Conservation (phyloP, 2,329 filamentous ascomycete genomes). For the Aureobasidium namibiae region DNA sequence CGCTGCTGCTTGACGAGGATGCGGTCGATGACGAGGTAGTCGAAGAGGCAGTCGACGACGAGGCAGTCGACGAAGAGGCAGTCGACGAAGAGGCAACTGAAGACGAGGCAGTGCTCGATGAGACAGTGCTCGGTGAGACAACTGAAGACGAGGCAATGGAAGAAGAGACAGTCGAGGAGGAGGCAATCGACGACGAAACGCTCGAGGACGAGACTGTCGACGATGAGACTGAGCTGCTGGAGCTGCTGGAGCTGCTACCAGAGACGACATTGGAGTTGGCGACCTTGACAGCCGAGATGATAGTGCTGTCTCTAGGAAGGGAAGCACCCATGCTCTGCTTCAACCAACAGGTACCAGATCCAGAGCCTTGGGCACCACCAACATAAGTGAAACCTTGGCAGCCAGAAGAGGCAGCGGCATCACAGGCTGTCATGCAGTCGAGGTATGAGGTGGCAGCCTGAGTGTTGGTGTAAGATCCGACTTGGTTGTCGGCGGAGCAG, state of each 20-base stretch:
- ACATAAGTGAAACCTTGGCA: slow-evolving; percentile 17
- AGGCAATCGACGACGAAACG: background rate
- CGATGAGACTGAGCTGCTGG: background rate
- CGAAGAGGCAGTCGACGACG: background rate
- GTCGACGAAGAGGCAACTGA: background rate
- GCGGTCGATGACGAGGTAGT: background rate
- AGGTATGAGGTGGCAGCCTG: slow-evolving; percentile 14
- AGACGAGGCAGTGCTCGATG: too few relatives aligned
- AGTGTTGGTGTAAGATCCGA: slow-evolving; percentile 14
- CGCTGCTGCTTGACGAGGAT: background rate
- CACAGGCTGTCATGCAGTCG: slow-evolving; percentile 16
- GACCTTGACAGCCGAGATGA: slow-evolving; percentile 13
- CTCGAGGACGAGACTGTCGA: background rate
- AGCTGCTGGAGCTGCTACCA: slow-evolving; percentile 17
- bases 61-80: background rate
- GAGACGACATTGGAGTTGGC: slow-evolving; percentile 20
- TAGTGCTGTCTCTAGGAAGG: slow-evolving; percentile 8
- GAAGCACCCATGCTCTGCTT: slow-evolving; percentile 15
- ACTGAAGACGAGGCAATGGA: background rate
- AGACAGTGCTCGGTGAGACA: too few relatives aligned
- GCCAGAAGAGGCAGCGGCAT: slow-evolving; percentile 10
- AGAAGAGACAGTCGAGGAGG: background rate
- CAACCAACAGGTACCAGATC: slow-evolving; percentile 20
- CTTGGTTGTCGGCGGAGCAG: slow-evolving; percentile 15
- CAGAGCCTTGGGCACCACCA: slow-evolving; percentile 16